phyloP scores from a whole-genome alignment of 768 basidiomycete genomes.

The Lactarius akahatsu region DNA sequence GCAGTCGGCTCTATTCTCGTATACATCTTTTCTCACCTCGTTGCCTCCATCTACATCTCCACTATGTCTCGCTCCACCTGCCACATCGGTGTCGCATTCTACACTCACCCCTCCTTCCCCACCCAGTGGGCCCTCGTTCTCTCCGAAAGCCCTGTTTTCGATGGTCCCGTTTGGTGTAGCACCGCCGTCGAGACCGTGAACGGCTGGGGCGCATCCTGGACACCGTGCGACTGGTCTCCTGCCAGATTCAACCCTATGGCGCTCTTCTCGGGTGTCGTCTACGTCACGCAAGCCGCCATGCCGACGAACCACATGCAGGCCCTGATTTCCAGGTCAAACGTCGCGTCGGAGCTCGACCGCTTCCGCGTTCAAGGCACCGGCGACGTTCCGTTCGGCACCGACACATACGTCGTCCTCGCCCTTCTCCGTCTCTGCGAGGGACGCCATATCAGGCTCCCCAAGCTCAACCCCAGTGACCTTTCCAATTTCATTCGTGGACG shows the following conservation, averaged over 20 bases:
- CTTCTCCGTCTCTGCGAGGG: constrained; percentile 14
- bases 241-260: constrained; percentile 3
- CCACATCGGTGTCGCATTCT: constrained; percentile 13
- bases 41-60: neutral
- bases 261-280: constrained; percentile 9
- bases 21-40: neutral
- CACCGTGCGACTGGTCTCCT: constrained; percentile 4
- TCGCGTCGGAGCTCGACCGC: constrained; percentile 16
- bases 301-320: neutral
- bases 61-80: constrained; percentile 8
- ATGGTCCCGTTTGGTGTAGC: constrained; percentile 14
- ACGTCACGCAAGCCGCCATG: neutral
- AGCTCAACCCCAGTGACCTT: neutral
- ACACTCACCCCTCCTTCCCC: constrained; percentile 10
- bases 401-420: constrained; percentile 11
- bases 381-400: constrained; percentile 6
- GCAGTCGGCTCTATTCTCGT: neutral
- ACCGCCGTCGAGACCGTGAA: constrained; percentile 9
- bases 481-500: neutral
- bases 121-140: constrained; percentile 17
- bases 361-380: neutral
- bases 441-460: neutral
- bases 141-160: constrained; percentile 4
- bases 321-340: constrained; percentile 5
- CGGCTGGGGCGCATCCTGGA: constrained; percentile 15